A percentile compares a stretch with the other conserved stretches of the same genome.
Evolutionary conservation across 306 rosid species (phyloP).

Genomic region (Casuarina equisetifolia): DNA sequence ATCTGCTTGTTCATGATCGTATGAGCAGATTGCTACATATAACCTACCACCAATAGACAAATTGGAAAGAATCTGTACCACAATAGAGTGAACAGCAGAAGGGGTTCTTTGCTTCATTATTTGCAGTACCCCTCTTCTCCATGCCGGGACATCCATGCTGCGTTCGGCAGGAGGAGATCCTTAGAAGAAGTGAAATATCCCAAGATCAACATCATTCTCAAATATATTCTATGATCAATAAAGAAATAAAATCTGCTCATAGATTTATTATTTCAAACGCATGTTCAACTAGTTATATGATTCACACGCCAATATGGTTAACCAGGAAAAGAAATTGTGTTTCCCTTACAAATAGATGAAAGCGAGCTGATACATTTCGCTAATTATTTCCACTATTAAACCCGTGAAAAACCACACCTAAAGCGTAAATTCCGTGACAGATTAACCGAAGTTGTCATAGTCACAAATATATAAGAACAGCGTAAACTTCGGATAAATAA

Average conservation of each 20-base stretch:
- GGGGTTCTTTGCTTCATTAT: slow-evolving; percentile 64
- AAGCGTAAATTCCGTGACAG: not conserved
- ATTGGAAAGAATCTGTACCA: slow-evolving; percentile 51
- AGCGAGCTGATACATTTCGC: not conserved
- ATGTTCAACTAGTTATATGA: not conserved
- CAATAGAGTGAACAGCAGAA: slow-evolving; percentile 91
- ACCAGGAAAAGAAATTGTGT: not conserved
- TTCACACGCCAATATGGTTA: not conserved
- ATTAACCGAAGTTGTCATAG: not conserved
- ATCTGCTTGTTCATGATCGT: not conserved
- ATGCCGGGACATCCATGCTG: slow-evolving; percentile 95
- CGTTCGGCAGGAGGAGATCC: slow-evolving; percentile 99
- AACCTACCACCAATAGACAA: not conserved
- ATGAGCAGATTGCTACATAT: not conserved
- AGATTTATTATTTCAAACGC: slow-evolving; percentile 7
- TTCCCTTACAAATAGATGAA: not conserved
- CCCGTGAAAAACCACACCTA: not conserved
- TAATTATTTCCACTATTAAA: not conserved
- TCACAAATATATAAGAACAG: not conserved
- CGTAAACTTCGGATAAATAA: not conserved
- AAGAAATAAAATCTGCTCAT: slow-evolving; percentile 14
- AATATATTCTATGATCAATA: slow-evolving; percentile 34
- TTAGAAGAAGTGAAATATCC: slow-evolving; percentile 90
- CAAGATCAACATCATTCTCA: slow-evolving; percentile 80
- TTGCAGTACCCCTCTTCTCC: slow-evolving; percentile 81